Evolutionary conservation across 164 flowering plant genomes (phyloP).

Genomic region (Nymphaea colorata): DNA sequence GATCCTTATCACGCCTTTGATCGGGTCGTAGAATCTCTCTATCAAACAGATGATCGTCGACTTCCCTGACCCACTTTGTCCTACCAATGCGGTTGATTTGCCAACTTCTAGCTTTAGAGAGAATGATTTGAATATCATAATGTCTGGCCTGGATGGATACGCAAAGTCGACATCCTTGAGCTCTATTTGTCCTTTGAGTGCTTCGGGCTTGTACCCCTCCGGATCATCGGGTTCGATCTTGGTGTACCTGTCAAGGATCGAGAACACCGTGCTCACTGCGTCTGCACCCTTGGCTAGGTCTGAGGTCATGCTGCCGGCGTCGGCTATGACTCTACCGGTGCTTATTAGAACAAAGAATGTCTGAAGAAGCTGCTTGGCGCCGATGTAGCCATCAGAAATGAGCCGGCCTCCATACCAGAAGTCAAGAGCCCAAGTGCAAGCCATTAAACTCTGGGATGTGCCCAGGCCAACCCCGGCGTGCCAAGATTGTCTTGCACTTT

Average conservation of each 20-base stretch:
- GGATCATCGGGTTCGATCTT: constrained; percentile 61
- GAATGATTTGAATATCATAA: constrained; percentile 25
- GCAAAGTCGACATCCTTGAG: constrained; percentile 27
- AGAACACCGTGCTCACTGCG: constrained; percentile 57
- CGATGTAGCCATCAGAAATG: constrained; percentile 34
- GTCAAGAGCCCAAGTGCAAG: constrained; percentile 59
- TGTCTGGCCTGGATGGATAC: constrained; percentile 34
- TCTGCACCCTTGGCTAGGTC: constrained; percentile 72
- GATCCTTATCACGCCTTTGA: constrained; percentile 19
- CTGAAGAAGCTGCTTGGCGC: constrained; percentile 46
- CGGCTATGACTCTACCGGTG: constrained; percentile 82
- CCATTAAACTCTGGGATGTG: constrained; percentile 38
- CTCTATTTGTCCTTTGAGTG: constrained; percentile 29
- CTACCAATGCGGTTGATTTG: constrained; percentile 39
- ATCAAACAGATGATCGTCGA: constrained; percentile 35
- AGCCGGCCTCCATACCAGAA: constrained; percentile 82
- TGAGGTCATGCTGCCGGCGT: constrained; percentile 80
- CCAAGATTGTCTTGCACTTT: constrained; percentile 62
- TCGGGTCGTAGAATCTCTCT: constrained; percentile 35
- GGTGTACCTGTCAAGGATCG: constrained; percentile 54
- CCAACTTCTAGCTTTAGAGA: constrained; percentile 26
- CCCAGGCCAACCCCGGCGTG: constrained; percentile 69
- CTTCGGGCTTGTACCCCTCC: constrained; percentile 36
- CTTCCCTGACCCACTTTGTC: constrained; percentile 39
- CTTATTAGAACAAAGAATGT: constrained; percentile 64